phyloP scores from a whole-genome alignment of 1,139 yeast species.

The Yamadazyma dendronema region DNA sequence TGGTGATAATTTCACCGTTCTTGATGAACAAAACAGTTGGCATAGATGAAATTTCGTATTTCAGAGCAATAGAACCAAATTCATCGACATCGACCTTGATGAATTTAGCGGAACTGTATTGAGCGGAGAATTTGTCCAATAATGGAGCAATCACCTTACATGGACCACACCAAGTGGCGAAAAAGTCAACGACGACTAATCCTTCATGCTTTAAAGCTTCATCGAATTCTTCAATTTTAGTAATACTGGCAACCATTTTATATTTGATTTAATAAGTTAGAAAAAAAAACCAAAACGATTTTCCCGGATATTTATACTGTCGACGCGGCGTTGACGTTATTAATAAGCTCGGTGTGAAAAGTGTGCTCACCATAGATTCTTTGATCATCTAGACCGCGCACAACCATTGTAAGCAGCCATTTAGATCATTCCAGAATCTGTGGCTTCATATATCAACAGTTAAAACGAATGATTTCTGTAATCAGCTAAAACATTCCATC shows the following conservation, averaged over 20 bases:
- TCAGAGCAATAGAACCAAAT: slow-evolving; percentile 69
- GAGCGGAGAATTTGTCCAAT: slow-evolving; percentile 57
- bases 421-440: not conserved
- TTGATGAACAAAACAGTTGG: slow-evolving; percentile 84
- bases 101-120: slow-evolving; percentile 58
- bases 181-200: slow-evolving; percentile 79
- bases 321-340: not conserved
- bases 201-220: slow-evolving; percentile 54
- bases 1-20: slow-evolving; percentile 69
- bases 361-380: slow-evolving; percentile 1
- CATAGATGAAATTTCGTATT: slow-evolving; percentile 79
- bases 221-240: slow-evolving; percentile 52
- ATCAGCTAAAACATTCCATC: not conserved
- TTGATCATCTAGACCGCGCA: slow-evolving; percentile 5
- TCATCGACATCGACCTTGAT: slow-evolving; percentile 56
- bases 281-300: slow-evolving; percentile 1
- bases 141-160: slow-evolving; percentile 84
- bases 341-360: slow-evolving; percentile 5
- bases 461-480: not conserved
- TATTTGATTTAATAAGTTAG: slow-evolving; percentile 1
- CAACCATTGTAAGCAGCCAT: not conserved
- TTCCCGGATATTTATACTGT: slow-evolving; percentile 4
- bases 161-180: slow-evolving; percentile 94
- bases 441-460: not conserved
- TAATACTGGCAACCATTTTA: slow-evolving; percentile 32